These are phyloP conservation scores for Mycena crocata DNA, from an alignment of 768 basidiomycete species.

Conservation along the genomic window DNA sequence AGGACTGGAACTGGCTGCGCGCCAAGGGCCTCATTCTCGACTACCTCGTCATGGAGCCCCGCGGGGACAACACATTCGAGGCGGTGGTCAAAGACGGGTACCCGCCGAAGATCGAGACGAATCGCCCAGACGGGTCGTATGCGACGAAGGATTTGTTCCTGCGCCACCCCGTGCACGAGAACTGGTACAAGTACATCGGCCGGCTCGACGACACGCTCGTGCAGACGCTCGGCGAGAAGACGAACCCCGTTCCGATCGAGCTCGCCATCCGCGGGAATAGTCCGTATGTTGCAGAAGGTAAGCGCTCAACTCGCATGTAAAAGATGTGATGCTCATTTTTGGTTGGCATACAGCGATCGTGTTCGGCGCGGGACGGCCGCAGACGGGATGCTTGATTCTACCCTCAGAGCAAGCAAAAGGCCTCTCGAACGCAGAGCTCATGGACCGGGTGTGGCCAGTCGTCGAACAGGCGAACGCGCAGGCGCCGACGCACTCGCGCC, in stretches of 20 bases:
- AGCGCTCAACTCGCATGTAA: not conserved
- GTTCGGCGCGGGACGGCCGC: constrained; percentile 61
- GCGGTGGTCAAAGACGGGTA: constrained; percentile 63
- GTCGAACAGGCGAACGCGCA: constrained; percentile 62
- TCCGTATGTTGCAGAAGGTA: constrained; percentile 57
- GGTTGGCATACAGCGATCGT: constrained; percentile 63
- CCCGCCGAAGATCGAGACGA: constrained; percentile 55
- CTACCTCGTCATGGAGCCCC: constrained; percentile 58
- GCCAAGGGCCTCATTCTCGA: constrained; percentile 39
- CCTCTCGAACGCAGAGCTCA: constrained; percentile 34
- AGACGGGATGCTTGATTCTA: constrained; percentile 63
- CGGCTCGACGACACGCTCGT: constrained; percentile 67
- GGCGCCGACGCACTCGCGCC: constrained; percentile 64
- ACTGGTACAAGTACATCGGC: constrained; percentile 61
- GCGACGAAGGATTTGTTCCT: constrained; percentile 68
- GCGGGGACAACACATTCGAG: constrained; percentile 57
- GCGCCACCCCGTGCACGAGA: constrained; percentile 52
- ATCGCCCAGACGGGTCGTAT: constrained; percentile 64
- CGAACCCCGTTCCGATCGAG: constrained; percentile 67
- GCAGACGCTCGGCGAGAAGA: constrained; percentile 62
- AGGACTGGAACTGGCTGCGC: constrained; percentile 67
- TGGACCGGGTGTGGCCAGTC: constrained; percentile 55
- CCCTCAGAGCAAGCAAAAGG: constrained; percentile 53
- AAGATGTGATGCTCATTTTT: not conserved
- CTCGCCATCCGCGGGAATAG: constrained; percentile 61